phyloP scores from a whole-genome alignment of 2,329 filamentous ascomycete genomes.

The Alternaria longipes region DNA sequence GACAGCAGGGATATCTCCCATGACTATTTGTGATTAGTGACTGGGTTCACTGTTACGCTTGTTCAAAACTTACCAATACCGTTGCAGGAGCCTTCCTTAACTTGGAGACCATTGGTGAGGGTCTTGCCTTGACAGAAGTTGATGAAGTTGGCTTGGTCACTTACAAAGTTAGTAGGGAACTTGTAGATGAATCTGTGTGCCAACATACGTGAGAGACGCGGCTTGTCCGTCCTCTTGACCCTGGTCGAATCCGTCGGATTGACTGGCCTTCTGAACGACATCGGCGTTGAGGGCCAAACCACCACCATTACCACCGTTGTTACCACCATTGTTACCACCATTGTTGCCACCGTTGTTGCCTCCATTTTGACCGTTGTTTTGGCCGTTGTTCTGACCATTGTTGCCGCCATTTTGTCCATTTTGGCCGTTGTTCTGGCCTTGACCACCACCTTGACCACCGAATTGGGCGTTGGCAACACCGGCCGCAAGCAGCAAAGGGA shows the following conservation, averaged over 20 bases:
- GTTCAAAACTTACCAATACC: slow-evolving; percentile 55
- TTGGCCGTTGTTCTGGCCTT: slow-evolving; percentile 17
- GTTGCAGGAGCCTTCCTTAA: slow-evolving; percentile 63
- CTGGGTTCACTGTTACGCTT: neutral
- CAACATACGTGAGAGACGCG: slow-evolving; percentile 58
- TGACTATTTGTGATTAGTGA: slow-evolving; percentile 50
- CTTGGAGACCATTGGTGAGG: slow-evolving; percentile 65
- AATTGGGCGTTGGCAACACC: slow-evolving; percentile 48
- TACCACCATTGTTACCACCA: neutral
- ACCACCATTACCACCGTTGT: slow-evolving; percentile 18
- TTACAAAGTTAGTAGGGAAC: slow-evolving; percentile 30
- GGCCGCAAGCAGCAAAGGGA: slow-evolving; percentile 47
- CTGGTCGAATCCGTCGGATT: slow-evolving; percentile 52
- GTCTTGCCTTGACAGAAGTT: slow-evolving; percentile 66
- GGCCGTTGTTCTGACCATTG: slow-evolving; percentile 21
- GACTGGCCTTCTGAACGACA: slow-evolving; percentile 56
- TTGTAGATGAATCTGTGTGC: neutral
- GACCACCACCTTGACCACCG: slow-evolving; percentile 21
- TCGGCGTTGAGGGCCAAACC: slow-evolving; percentile 47
- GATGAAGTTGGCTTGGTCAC: slow-evolving; percentile 66
- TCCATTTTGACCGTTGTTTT: slow-evolving; percentile 12
- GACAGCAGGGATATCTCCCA: slow-evolving; percentile 64
- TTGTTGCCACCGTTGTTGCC: slow-evolving; percentile 16
- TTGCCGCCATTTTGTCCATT: slow-evolving; percentile 23
- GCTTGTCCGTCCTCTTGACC: slow-evolving; percentile 53